Evolutionary conservation across 2,329 filamentous ascomycete species (phyloP), one percentile per base, ranked within the genome.

Genomic region (Fusarium beomiforme): DNA sequence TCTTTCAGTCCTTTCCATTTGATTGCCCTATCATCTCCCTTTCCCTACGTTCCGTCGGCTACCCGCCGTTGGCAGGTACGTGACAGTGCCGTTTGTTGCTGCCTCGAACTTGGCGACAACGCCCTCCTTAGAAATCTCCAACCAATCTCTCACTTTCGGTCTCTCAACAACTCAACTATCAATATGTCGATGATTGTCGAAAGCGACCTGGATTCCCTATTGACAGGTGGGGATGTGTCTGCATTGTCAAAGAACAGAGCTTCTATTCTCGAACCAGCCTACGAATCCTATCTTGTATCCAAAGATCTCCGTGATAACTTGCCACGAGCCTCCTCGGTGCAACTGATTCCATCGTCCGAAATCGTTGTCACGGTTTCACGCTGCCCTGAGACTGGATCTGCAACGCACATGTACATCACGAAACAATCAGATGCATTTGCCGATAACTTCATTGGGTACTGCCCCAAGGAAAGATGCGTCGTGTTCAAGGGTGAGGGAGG

Each of bases 391-490:
- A 50, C 53, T 5, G 43, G 58, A 42, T 50, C 63, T 4, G 21
- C 70, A 14, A 54, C 50, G 16, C 51, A 70, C 8, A 41, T 77
- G 14, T 12, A 65, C 5, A 56, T 76, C 41, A 31, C 11, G 16
- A 72, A 62, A 8, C 29, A 53, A 12, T 72, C 73, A 8, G 67
- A 75, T 11, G 19, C 58, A 4, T 33, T 34, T 8, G 67, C 60
- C 16, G 59, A 75, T 13, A 77, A 77, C 56, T 76, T 77, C 56
- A 74, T 75, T 67, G 73, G 72, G 5, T 77, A 67, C 53, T 59
- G 44, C 29, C 24, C 53, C 16, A 36, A 70, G 21, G 51, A 73
- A 33, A 61, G 59, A 8, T 77, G 73, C 13, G 36, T 75, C 7
- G 68, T 71, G 2, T 77, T 77, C 60, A 74, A 70, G 21, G 75